A percentile compares a stretch with the other conserved stretches of the same genome.
These are phyloP conservation scores for Tricholoma matsutake DNA, from an alignment of 768 basidiomycete species.

Conservation along the genomic window DNA sequence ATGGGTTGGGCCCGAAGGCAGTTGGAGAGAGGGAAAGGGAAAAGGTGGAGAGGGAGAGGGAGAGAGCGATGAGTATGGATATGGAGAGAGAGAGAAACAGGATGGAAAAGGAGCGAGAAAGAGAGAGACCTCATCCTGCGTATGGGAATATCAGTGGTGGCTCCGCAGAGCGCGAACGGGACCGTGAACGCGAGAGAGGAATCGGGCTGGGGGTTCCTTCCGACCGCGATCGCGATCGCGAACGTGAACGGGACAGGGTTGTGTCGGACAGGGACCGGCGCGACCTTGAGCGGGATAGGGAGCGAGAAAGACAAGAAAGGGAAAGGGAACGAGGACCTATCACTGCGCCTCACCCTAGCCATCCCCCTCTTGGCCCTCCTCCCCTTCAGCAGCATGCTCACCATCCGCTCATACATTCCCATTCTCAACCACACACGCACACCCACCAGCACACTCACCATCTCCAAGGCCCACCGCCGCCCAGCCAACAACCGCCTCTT, in stretches of 20 bases:
- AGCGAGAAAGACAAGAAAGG: neutral
- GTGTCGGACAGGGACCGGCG: neutral
- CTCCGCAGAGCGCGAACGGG: neutral
- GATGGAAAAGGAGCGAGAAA: neutral
- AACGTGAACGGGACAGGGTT: neutral
- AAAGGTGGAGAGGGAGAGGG: neutral
- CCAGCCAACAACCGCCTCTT: neutral
- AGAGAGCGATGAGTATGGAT: neutral
- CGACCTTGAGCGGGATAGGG: neutral
- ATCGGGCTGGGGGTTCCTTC: neutral
- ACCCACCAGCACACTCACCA: neutral
- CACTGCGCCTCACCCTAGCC: neutral
- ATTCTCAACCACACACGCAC: neutral
- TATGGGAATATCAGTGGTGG: neutral
- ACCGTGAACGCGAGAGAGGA: neutral
- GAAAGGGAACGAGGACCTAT: neutral
- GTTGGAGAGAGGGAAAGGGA: neutral
- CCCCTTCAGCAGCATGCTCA: neutral
- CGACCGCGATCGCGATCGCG: neutral
- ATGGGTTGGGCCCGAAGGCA: neutral
- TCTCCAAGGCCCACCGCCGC: neutral
- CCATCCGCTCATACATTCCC: conserved; percentile 3
- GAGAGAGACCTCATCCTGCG: neutral
- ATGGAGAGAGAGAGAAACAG: neutral
- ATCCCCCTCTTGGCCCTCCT: conserved; percentile 5